Evolutionary conservation across 2,329 filamentous ascomycete genomes (phyloP).

Genomic region (Fonsecaea nubica): DNA sequence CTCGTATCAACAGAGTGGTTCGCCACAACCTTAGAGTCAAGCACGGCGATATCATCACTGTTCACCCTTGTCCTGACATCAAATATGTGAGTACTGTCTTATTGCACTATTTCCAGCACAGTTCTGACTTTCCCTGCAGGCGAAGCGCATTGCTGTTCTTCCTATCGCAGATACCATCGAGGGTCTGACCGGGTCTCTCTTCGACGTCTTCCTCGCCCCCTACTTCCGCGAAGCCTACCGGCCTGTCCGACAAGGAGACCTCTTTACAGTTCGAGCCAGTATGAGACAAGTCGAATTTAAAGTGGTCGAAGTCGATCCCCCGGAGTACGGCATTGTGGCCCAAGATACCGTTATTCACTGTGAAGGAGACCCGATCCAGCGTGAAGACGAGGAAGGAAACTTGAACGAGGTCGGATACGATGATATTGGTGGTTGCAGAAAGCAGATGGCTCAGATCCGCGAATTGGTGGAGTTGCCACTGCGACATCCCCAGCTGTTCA

Average conservation of each 20-base stretch:
- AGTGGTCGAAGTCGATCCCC: conserved; percentile 97
- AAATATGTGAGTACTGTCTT: conserved; percentile 83
- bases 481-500: conserved; percentile 97
- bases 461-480: conserved; percentile 97
- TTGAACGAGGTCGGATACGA: conserved; percentile 99
- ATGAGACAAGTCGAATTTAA: conserved; percentile 99
- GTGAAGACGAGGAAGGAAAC: conserved; percentile 98
- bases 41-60: conserved; percentile 96
- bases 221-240: conserved; percentile 99
- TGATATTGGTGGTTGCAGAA: conserved; percentile 98
- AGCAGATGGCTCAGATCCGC: conserved; percentile 99
- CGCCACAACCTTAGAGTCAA: conserved; percentile 98
- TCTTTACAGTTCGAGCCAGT: conserved; percentile 95
- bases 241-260: conserved; percentile 93
- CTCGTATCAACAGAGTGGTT: conserved; percentile 97
- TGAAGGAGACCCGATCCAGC: conserved; percentile 95
- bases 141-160: conserved; percentile 97
- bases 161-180: conserved; percentile 98
- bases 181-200: conserved; percentile 94
- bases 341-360: conserved; percentile 99
- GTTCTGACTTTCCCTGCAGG: conserved; percentile 59
- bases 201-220: conserved; percentile 98
- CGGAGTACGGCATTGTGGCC: conserved; percentile 97
- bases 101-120: background rate
- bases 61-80: conserved; percentile 97